Evolutionary conservation across 2,329 filamentous ascomycete genomes (phyloP).

Genomic region (Cryphonectria carpinicola): DNA sequence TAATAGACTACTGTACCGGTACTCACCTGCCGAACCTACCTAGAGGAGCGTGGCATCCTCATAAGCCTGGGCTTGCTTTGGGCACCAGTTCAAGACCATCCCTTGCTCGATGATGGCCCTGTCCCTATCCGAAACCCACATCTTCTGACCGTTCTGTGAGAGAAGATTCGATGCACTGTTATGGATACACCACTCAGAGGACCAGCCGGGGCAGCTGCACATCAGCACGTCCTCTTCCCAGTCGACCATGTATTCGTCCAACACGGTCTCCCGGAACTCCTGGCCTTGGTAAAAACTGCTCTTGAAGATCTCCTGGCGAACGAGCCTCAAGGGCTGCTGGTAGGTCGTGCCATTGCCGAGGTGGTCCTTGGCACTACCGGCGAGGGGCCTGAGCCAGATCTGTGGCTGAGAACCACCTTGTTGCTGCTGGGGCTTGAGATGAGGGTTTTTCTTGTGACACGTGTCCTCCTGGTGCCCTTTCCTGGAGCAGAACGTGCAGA

Average conservation of each 20-base stretch:
- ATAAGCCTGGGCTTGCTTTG: neutral
- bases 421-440: neutral
- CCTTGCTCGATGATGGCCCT: neutral
- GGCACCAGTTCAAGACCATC: neutral
- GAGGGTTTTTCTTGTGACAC: neutral
- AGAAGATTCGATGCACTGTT: neutral
- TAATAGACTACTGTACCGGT: neutral
- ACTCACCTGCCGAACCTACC: slow-evolving; percentile 7
- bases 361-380: neutral
- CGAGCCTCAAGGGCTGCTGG: neutral
- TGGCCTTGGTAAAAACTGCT: neutral
- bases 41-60: neutral
- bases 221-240: slow-evolving; percentile 11
- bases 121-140: slow-evolving; percentile 5
- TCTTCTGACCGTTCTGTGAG: neutral
- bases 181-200: neutral
- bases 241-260: slow-evolving; percentile 11
- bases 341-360: neutral
- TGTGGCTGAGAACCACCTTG: neutral
- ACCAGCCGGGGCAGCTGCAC: neutral
- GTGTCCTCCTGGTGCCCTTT: neutral
- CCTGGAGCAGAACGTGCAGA: neutral
- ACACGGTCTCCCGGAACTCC: neutral
- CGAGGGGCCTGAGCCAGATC: neutral
- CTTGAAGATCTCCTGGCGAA: neutral